A percentile compares a stretch with the other conserved stretches of the same genome.
Evolutionary conservation across 371 early-diverging fungal genomes (phyloP).

Genomic region (Mortierella sp.): DNA sequence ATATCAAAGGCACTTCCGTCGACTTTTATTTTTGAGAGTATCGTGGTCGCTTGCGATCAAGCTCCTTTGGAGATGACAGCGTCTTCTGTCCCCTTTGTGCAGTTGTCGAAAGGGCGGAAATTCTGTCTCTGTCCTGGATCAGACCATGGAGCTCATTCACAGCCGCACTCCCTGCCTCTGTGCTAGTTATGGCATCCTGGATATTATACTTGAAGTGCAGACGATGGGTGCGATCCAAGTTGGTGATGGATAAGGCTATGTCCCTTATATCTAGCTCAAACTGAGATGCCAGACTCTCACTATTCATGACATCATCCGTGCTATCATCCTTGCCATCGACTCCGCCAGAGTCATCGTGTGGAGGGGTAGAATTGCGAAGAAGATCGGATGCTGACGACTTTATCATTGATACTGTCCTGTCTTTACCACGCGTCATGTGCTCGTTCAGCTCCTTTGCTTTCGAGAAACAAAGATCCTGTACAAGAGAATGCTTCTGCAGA

Average conservation of each 20-base stretch:
- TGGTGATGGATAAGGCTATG: neutral
- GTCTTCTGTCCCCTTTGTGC: neutral
- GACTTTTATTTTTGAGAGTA: constrained; percentile 10
- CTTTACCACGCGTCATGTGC: constrained; percentile 1
- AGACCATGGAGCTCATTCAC: neutral
- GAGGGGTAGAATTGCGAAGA: neutral
- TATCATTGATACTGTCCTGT: neutral
- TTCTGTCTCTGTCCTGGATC: neutral
- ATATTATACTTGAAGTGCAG: neutral
- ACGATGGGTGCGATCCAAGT: constrained; percentile 3
- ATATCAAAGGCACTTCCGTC: neutral
- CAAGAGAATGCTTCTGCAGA: constrained; percentile 3
- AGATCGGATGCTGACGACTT: neutral
- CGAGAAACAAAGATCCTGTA: neutral
- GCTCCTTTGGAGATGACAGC: no score
- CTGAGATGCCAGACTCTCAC: constrained; percentile 11
- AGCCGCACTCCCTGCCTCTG: neutral
- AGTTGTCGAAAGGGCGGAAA: neutral
- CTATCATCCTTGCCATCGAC: neutral
- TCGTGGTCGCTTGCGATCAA: constrained; percentile 9
- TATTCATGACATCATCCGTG: neutral
- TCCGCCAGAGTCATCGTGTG: neutral
- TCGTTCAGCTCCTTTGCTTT: constrained; percentile 14
- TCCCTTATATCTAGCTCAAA: constrained; percentile 16
- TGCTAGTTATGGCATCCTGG: neutral